Base-by-base conservation (phyloP, 2,329 filamentous ascomycete species). In the Penicillium sp. region DNA sequence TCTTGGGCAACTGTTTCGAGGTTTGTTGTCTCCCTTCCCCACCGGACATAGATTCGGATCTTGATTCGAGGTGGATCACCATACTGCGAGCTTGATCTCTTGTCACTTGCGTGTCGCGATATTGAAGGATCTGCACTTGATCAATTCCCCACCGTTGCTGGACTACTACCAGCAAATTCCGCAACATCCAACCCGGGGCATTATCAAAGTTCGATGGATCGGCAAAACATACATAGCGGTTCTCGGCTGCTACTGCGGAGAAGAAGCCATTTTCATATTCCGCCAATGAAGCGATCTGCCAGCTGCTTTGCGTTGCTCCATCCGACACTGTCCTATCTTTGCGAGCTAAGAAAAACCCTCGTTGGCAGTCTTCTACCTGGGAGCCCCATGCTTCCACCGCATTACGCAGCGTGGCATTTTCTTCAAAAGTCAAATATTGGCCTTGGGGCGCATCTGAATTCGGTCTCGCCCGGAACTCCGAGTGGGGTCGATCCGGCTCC, bases 331-430 rank as follows among this genome's bases (percentile, higher is more conserved):
- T 47, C 41, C 39, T 55, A 52, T 35, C 18, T 38, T 37, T 48
- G 35, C 94, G 95, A 6, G 82, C 89, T n/a, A 98, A 70, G 63
- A 98, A 98, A 67, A 96, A 98, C 7, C 92, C 92, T 60, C 90
- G 82, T 64, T 98, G 87, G 33, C 87, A 77, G 23, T 77, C 74
- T 62, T 96, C 89, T 11, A 84, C 80, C 20, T 76, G 75, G 56
- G 90, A 92, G 45, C 80, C 79, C 88, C 89, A 98, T 1, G 86
- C 92, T 45, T 89, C 84, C 14, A 95, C 80, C 11, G 77, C 75
- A 40, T 95, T 88, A 9, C 89, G 85, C 20, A 98, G 73, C 5
- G 79, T 75, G 2, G 80, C 82, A 41, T 83, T 90, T 63, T 96
- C 90, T 45, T 76, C 70, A 2, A 75, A 59, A 2, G 72, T 77